Evolutionary conservation across 208 protist genomes (phyloP).

Genomic region (Sergeia podlipaevii): DNA sequence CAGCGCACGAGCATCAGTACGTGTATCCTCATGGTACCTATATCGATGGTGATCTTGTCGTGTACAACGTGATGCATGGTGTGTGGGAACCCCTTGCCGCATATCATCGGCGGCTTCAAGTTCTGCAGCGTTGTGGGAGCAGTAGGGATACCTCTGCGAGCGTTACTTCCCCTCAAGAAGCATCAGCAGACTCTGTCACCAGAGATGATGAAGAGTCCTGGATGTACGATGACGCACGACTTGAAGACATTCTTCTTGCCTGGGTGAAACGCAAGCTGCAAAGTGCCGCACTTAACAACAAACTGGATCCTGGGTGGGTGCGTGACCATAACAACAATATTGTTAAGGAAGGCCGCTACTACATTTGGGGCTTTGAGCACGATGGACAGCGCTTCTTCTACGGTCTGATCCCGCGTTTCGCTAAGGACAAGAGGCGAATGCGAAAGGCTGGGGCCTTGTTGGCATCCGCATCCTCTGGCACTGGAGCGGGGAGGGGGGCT

Average conservation of each 20-base stretch:
- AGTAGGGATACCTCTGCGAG: no score
- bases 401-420: conserved; percentile 63
- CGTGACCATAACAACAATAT: conserved; percentile 26
- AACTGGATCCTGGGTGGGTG: conserved; percentile 40
- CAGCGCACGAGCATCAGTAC: no score
- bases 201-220: no score
- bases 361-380: conserved; percentile 53
- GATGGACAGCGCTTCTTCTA: conserved; percentile 54
- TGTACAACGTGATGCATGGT: conserved; percentile 32
- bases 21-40: conserved; percentile 33
- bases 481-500: no score
- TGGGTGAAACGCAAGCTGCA: conserved; percentile 53
- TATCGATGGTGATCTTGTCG: conserved; percentile 47
- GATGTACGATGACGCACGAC: conserved; percentile 24
- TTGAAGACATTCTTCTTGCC: conserved; percentile 43
- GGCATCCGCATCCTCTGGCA: no score
- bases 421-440: no score
- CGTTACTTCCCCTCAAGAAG: no score
- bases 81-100: conserved; percentile 38
- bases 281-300: conserved; percentile 24
- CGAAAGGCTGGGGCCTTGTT: no score
- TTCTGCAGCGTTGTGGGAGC: no score
- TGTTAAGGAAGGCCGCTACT: conserved; percentile 44
- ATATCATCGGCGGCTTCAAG: conserved; percentile 26
- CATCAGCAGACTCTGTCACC: no score